Conservation (phyloP, 352 stramenopile species). For the Pythium periplocum region DNA sequence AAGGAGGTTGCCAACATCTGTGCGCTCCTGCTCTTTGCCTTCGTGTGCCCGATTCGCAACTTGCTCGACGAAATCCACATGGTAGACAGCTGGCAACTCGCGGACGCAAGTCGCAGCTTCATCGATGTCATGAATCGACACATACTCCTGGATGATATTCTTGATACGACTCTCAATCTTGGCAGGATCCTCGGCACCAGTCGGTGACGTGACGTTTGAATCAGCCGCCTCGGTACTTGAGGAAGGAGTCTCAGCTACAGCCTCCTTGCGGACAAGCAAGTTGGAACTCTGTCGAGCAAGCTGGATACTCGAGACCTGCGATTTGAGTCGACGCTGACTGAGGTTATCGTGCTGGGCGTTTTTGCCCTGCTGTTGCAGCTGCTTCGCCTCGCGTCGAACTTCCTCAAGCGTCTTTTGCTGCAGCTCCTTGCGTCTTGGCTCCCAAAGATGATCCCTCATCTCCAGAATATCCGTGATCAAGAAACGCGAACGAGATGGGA, state of each 20-base stretch:
- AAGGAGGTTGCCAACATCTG: slow-evolving; percentile 68
- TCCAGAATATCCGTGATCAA: slow-evolving; percentile 82
- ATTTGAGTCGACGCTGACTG: slow-evolving; percentile 64
- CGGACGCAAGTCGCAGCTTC: slow-evolving; percentile 68
- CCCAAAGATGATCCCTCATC: slow-evolving; percentile 84
- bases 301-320: slow-evolving; percentile 70
- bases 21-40: slow-evolving; percentile 64
- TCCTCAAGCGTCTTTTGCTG: slow-evolving; percentile 86
- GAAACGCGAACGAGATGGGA: slow-evolving; percentile 75
- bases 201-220: background rate
- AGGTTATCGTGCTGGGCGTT: slow-evolving; percentile 86
- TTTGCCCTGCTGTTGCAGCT: slow-evolving; percentile 80
- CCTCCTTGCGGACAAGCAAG: slow-evolving; percentile 54
- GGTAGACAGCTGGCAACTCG: slow-evolving; percentile 49
- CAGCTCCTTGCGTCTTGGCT: slow-evolving; percentile 78
- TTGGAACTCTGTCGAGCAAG: slow-evolving; percentile 79
- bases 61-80: slow-evolving; percentile 68
- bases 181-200: slow-evolving; percentile 16
- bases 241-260: slow-evolving; percentile 3
- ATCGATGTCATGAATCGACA: slow-evolving; percentile 73
- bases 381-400: slow-evolving; percentile 75
- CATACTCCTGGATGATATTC: slow-evolving; percentile 82
- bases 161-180: slow-evolving; percentile 78
- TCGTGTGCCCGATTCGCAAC: slow-evolving; percentile 66
- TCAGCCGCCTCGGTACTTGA: slow-evolving; percentile 1